Evolutionary conservation across 129 eudicot genomes (phyloP).

Genomic region (Scalesia atractyloides): DNA sequence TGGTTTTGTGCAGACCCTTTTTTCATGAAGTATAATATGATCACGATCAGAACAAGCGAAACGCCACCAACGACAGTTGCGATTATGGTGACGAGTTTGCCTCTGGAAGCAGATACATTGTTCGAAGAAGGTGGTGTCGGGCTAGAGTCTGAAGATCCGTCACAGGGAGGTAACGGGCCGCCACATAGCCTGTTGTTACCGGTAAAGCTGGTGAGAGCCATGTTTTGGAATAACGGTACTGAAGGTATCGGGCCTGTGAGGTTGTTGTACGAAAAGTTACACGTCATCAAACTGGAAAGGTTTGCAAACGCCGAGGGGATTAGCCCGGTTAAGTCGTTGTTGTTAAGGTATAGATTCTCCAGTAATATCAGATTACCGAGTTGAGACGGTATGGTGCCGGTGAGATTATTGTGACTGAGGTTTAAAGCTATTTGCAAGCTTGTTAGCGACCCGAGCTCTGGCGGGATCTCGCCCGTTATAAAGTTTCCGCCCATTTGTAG

Average conservation of each 20-base stretch:
- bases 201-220: constrained; percentile 63
- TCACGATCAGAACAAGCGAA: constrained; percentile 66
- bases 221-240: constrained; percentile 62
- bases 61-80: constrained; percentile 74
- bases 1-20: constrained; percentile 44
- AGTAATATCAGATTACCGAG: constrained; percentile 80
- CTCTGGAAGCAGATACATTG: constrained; percentile 33
- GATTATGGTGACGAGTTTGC: constrained; percentile 56
- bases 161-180: constrained; percentile 66
- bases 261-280: constrained; percentile 78
- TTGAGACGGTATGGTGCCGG: constrained; percentile 76
- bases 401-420: constrained; percentile 75
- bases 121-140: constrained; percentile 38
- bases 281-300: constrained; percentile 73
- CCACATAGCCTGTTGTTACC: constrained; percentile 94
- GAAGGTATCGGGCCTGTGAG: constrained; percentile 80
- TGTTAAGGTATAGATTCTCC: constrained; percentile 64
- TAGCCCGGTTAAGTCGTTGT: constrained; percentile 75
- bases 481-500: constrained; percentile 90
- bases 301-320: constrained; percentile 81
- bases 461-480: constrained; percentile 76
- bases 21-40: constrained; percentile 68
- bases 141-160: constrained; percentile 19
- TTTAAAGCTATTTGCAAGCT: constrained; percentile 85
- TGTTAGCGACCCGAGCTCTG: constrained; percentile 70